phyloP scores from a whole-genome alignment of 192 early-diverging fungal genomes.

The Fimicolochytrium jonesii region DNA sequence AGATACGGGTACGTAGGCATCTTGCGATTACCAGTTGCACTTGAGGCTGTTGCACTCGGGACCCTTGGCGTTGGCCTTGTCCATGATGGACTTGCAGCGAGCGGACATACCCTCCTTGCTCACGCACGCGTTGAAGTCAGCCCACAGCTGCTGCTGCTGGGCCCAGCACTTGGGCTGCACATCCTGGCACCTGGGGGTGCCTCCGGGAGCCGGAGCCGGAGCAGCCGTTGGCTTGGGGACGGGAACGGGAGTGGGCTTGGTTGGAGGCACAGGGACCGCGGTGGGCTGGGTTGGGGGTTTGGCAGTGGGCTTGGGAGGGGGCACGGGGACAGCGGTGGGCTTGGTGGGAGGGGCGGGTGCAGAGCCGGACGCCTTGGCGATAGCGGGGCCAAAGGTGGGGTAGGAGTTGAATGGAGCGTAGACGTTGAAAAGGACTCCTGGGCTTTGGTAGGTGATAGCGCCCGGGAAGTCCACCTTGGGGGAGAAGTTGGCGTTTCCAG shows the following conservation, averaged over 20 bases:
- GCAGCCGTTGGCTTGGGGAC: neutral
- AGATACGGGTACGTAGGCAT: no score
- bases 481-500: conserved; percentile 5
- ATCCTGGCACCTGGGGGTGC: neutral
- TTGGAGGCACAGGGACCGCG: neutral
- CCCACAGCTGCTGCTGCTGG: neutral
- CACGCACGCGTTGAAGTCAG: neutral
- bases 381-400: neutral
- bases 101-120: neutral
- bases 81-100: neutral
- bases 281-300: neutral
- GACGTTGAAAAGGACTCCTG: conserved; percentile 8
- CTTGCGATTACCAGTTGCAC: neutral
- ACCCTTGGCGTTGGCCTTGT: neutral
- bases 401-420: neutral
- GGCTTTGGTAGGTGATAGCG: neutral
- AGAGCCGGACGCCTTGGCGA: neutral
- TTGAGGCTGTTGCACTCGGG: neutral
- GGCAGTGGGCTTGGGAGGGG: neutral
- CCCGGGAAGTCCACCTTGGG: conserved; percentile 12
- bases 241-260: neutral
- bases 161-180: neutral
- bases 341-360: conserved; percentile 1
- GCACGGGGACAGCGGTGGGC: neutral
- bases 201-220: neutral